phyloP scores from a whole-genome alignment of 345 rosid genomes.

The Gossypium raimondii region DNA sequence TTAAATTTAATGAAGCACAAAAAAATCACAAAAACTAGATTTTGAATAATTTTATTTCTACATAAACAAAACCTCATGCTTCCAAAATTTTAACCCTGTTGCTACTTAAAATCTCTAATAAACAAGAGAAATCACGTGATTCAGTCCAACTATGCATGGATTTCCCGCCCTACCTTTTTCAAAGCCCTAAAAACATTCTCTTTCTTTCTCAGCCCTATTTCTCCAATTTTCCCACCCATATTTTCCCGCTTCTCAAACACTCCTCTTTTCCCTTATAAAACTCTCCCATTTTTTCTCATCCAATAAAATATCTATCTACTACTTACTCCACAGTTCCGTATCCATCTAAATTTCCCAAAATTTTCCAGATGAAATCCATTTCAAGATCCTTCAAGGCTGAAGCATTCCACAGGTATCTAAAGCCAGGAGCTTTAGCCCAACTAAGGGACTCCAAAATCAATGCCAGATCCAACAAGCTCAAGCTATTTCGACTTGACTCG shows the following conservation, averaged over 20 bases:
- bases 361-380: slow-evolving; percentile 27
- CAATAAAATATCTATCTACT: not conserved
- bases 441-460: slow-evolving; percentile 51
- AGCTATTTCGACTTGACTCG: slow-evolving; percentile 13
- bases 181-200: slow-evolving; percentile 7
- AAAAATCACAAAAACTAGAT: no score
- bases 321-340: not conserved
- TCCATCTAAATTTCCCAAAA: not conserved
- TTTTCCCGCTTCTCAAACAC: slow-evolving; percentile 45
- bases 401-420: slow-evolving; percentile 43
- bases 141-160: not conserved
- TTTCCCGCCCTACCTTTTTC: slow-evolving; percentile 12
- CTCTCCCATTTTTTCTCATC: slow-evolving; percentile 18
- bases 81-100: no score
- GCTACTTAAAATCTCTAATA: not conserved
- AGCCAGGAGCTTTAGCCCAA: slow-evolving; percentile 57
- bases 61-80: no score
- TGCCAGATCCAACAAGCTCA: slow-evolving; percentile 39
- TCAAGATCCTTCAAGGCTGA: slow-evolving; percentile 38
- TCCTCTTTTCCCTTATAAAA: slow-evolving; percentile 10
- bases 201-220: slow-evolving; percentile 16
- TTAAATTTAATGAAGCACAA: no score
- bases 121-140: slow-evolving; percentile 15
- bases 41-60: no score
- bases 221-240: slow-evolving; percentile 37